Evolutionary conservation across 2,329 filamentous ascomycete species (phyloP).

Genomic region (Neonectria faginata): DNA sequence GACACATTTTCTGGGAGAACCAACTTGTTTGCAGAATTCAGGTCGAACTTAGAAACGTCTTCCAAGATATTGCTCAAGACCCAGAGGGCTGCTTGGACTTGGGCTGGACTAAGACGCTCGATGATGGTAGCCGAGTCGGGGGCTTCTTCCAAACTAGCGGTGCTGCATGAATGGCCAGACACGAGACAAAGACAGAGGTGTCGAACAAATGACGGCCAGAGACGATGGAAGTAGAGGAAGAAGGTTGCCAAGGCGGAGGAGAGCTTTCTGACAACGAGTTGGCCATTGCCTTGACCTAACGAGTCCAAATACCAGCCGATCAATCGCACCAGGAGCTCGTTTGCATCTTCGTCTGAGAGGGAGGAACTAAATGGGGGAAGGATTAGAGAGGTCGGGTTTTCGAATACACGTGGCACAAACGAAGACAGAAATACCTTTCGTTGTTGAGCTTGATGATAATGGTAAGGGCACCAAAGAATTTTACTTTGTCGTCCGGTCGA

Average conservation of each 20-base stretch:
- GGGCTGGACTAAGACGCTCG: conserved; percentile 58
- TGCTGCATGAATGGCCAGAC: conserved; percentile 40
- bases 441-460: conserved; percentile 95
- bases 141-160: conserved; percentile 42
- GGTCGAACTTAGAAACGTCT: conserved; percentile 68
- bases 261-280: conserved; percentile 77
- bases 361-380: conserved; percentile 48
- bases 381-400: not conserved
- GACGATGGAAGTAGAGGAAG: conserved; percentile 75
- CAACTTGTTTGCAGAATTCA: conserved; percentile 68
- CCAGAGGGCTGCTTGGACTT: conserved; percentile 71
- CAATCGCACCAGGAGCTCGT: conserved; percentile 69
- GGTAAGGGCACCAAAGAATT: conserved; percentile 93
- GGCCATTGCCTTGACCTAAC: conserved; percentile 62
- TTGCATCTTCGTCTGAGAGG: conserved; percentile 68
- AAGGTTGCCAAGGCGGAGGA: conserved; percentile 82
- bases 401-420: not conserved
- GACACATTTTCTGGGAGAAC: conserved; percentile 37
- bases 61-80: conserved; percentile 61
- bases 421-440: conserved; percentile 72
- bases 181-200: conserved; percentile 70
- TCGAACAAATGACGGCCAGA: conserved; percentile 74
- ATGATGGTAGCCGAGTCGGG: conserved; percentile 59
- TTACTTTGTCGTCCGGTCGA: conserved; percentile 77
- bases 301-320: conserved; percentile 72